These are phyloP conservation scores for Collybia mongolica DNA, from an alignment of 768 basidiomycete species.

Conservation along the genomic window DNA sequence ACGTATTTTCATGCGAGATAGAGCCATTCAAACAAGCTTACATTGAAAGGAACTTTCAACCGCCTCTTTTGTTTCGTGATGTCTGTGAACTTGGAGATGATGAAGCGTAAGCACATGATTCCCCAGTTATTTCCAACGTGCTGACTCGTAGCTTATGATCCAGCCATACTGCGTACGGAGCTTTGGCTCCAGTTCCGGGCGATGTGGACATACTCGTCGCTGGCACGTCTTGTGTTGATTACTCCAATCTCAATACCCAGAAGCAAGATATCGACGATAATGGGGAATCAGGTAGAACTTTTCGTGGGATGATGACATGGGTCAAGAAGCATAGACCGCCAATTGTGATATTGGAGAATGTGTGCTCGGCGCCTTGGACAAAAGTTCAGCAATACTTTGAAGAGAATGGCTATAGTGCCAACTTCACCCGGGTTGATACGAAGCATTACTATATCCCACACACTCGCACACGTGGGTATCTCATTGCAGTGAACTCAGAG, in stretches of 20 bases:
- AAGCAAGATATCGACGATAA: slow-evolving; percentile 87
- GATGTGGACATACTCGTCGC: slow-evolving; percentile 90
- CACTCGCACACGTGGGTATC: slow-evolving; percentile 88
- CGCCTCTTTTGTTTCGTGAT: slow-evolving; percentile 89
- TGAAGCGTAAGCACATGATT: slow-evolving; percentile 60
- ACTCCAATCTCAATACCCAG: slow-evolving; percentile 92
- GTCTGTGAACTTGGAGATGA: slow-evolving; percentile 84
- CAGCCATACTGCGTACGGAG: slow-evolving; percentile 92
- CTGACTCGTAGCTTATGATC: slow-evolving; percentile 8
- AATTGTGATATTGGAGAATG: slow-evolving; percentile 93
- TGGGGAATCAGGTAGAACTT: slow-evolving; percentile 93
- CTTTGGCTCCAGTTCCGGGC: slow-evolving; percentile 81
- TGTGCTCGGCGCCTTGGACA: slow-evolving; percentile 87
- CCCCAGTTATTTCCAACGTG: neutral
- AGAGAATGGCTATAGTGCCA: slow-evolving; percentile 72
- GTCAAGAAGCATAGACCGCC: slow-evolving; percentile 84
- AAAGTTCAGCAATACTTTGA: slow-evolving; percentile 76
- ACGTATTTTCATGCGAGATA: slow-evolving; percentile 96
- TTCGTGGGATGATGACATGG: slow-evolving; percentile 94
- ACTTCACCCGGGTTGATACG: slow-evolving; percentile 69
- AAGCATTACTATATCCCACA: slow-evolving; percentile 95
- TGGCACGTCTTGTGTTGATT: slow-evolving; percentile 96
- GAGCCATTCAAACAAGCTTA: slow-evolving; percentile 98
- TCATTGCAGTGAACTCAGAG: slow-evolving; percentile 73
- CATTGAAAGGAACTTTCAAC: slow-evolving; percentile 94